Evolutionary conservation across 371 early-diverging fungal species (phyloP).

Genomic region (Syncephalastrum sp.): DNA sequence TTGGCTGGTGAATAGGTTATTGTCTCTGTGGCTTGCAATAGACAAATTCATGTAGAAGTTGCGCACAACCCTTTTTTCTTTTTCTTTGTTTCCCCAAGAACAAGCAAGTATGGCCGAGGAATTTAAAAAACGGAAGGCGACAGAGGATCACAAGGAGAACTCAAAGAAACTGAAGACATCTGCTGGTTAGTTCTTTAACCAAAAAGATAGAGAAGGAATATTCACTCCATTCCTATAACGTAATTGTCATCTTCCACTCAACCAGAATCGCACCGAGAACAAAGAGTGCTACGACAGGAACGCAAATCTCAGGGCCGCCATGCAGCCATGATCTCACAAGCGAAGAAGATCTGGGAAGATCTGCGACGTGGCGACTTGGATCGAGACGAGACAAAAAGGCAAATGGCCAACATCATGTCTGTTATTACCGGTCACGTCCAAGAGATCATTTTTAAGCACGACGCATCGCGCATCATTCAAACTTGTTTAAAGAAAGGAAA

Average conservation of each 20-base stretch:
- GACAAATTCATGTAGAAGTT: too few species aligned
- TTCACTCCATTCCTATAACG: too few species aligned
- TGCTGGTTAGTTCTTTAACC: too few species aligned
- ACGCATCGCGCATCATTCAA: constrained; percentile 92
- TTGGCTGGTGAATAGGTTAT: too few species aligned
- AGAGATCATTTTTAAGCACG: constrained; percentile 94
- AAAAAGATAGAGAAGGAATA: too few species aligned
- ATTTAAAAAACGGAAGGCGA: too few species aligned
- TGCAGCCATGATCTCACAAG: constrained; percentile 66
- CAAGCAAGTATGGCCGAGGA: too few species aligned
- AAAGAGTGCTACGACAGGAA: constrained; percentile 36
- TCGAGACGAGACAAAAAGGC: constrained; percentile 57
- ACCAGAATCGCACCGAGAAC: constrained; percentile 14
- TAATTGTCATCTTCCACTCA: neutral
- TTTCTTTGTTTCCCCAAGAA: too few species aligned
- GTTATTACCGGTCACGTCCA: constrained; percentile 81
- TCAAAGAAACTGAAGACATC: too few species aligned
- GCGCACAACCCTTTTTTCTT: too few species aligned
- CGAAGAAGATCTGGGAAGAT: constrained; percentile 88
- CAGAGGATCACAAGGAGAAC: too few species aligned
- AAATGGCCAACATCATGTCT: constrained; percentile 80
- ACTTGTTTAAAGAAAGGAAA: constrained; percentile 89
- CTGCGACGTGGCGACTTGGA: constrained; percentile 74
- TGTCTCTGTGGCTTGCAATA: too few species aligned
- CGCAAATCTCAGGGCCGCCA: constrained; percentile 74